Base-by-base conservation (phyloP, 2,329 filamentous ascomycete species). In the Myriosclerotinia curreyana region DNA sequence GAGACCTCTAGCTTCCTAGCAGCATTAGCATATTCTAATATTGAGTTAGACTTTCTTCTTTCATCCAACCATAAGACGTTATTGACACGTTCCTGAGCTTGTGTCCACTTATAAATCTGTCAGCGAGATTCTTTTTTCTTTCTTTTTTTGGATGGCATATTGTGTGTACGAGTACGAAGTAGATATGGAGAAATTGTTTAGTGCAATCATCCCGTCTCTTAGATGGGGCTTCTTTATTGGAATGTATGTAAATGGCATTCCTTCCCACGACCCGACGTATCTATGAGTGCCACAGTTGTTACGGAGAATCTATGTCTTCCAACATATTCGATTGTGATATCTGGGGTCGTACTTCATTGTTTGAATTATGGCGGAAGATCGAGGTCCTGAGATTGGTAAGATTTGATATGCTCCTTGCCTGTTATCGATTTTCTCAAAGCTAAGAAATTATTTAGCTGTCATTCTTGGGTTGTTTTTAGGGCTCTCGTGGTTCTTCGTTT, bases 401-500 rank as follows among this genome's bases (percentile, higher is more conserved):
- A 22, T n/a, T 20, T 9, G n/a, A 44, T 17, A 31, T 31, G 28
- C 28, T n/a, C 5, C n/a, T n/a, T n/a, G n/a, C n/a, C 22, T 7
- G 9, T 8, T 4, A 40, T 44, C 7, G n/a, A 28, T 40, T 15
- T 36, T 42, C 48, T 46, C 51, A 53, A 38, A 15, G 44, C 59
- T 67, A 55, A 66, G 17, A 51, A 38, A 12, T 49, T 28, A 17
- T 48, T 31, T 54, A 71, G 69, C 64, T 40, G 66, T 62, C 56
- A 64, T 70, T 22, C 36, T 68, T 36, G 64, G 66, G 14, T 20
- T 71, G 7, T 69, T 71, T 25, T 28, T 72, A 17, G 69, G 53
- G 31, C 60, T 70, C 28, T 60, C 66, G n/a, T 69, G 68, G 62
- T 12, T 72, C 4, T 70, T 73, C 31, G 67, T 70, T 2, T 65